A percentile compares a stretch with the other conserved stretches of the same genome.
Conservation (phyloP, 106 monocot species). For the Triglochin maritima region DNA sequence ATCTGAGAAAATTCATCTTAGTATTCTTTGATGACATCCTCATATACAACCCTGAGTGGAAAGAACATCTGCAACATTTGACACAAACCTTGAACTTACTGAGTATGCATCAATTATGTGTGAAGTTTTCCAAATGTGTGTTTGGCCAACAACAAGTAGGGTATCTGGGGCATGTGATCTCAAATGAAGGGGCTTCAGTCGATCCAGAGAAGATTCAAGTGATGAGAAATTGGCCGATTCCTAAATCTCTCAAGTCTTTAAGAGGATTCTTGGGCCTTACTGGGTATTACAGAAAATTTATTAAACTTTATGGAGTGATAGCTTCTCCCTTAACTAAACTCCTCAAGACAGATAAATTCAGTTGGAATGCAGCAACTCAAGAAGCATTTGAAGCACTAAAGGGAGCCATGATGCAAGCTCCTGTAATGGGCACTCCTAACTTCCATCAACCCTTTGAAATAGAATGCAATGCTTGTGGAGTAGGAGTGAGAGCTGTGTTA, state of each 20-base stretch:
- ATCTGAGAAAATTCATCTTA: neutral
- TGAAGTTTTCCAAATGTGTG: neutral
- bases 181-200: neutral
- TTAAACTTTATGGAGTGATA: neutral
- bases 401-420: neutral
- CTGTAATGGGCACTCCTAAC: neutral
- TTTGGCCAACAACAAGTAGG: neutral
- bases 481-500: neutral
- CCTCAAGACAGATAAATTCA: neutral
- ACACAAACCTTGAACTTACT: neutral
- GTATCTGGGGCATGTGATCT: neutral
- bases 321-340: neutral
- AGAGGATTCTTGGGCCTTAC: neutral
- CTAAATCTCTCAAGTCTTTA: neutral
- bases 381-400: neutral
- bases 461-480: neutral
- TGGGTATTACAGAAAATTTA: conserved; percentile 1
- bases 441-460: neutral
- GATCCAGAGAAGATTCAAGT: neutral
- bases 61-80: neutral
- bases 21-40: conserved; percentile 10
- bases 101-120: neutral
- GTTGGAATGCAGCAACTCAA: neutral
- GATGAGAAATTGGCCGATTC: neutral
- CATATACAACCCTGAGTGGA: neutral